Percentiles rank a stretch among this genome's conserved stretches.
phyloP scores from a whole-genome alignment of 164 flowering plant genomes.

The Echeveria elegans region DNA sequence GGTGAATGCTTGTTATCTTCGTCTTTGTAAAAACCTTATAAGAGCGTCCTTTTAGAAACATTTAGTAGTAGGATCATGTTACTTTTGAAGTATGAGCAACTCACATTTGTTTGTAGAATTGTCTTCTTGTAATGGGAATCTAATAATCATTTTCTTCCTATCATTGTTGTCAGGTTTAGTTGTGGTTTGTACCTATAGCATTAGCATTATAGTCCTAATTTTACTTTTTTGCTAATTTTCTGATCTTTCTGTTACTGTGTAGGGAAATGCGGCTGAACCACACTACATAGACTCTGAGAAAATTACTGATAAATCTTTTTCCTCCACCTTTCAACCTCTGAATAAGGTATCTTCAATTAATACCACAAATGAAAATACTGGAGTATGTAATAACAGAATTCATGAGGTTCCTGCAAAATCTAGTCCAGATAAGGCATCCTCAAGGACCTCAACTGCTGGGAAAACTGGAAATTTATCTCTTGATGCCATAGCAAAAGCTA shows the following conservation, averaged over 20 bases:
- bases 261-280: conserved; percentile 54
- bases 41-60: neutral
- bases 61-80: neutral
- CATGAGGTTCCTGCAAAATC: conserved; percentile 99
- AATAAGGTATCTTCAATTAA: conserved; percentile 96
- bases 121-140: neutral
- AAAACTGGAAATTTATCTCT: conserved; percentile 74
- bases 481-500: conserved; percentile 91
- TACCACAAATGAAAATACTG: conserved; percentile 97
- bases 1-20: neutral
- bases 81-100: neutral
- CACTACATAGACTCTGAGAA: conserved; percentile 23
- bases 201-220: neutral
- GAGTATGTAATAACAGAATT: conserved; percentile 95
- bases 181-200: neutral
- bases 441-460: conserved; percentile 70
- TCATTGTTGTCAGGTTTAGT: neutral
- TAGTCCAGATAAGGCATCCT: conserved; percentile 96
- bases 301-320: conserved; percentile 27
- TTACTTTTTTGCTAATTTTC: conserved; percentile 10
- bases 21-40: too few relatives aligned
- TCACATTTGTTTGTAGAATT: neutral
- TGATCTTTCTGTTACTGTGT: conserved; percentile 9
- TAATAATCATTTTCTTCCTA: neutral
- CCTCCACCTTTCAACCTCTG: conserved; percentile 34